phyloP scores from a whole-genome alignment of 2,329 filamentous ascomycete genomes.

The Ascochyta viciae-villosae region DNA sequence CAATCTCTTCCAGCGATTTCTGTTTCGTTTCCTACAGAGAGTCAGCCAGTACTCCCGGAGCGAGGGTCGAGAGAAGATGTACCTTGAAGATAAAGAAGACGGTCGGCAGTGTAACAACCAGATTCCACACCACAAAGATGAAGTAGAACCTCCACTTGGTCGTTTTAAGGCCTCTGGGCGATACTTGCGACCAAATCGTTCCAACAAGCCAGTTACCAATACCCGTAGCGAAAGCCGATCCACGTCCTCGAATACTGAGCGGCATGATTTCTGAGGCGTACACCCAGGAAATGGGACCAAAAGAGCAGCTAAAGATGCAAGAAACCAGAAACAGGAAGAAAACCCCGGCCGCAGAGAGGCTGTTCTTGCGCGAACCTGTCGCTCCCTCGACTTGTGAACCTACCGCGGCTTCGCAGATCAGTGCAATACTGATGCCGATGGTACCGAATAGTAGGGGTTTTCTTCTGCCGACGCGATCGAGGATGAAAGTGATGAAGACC shows the following conservation, averaged over 20 bases:
- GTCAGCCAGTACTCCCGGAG: background rate
- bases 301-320: constrained; percentile 45
- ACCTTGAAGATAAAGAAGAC: constrained; percentile 61
- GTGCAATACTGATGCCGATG: constrained; percentile 61
- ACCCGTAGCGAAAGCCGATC: constrained; percentile 64
- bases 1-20: constrained; percentile 64
- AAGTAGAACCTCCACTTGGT: constrained; percentile 65
- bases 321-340: constrained; percentile 68
- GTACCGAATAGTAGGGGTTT: constrained; percentile 63
- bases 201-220: constrained; percentile 67
- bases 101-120: constrained; percentile 53
- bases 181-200: constrained; percentile 66
- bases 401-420: constrained; percentile 67
- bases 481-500: constrained; percentile 65
- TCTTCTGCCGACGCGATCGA: constrained; percentile 60
- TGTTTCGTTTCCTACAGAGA: constrained; percentile 47
- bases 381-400: constrained; percentile 47
- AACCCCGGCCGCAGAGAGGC: constrained; percentile 66
- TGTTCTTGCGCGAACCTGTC: constrained; percentile 43
- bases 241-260: constrained; percentile 68
- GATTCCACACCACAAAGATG: constrained; percentile 62
- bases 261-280: constrained; percentile 71
- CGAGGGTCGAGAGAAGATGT: background rate
- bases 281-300: constrained; percentile 60
- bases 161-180: constrained; percentile 58